These are phyloP conservation scores for Physcia stellaris DNA, from an alignment of 495 filamentous ascomycete genomes.

Conservation along the genomic window DNA sequence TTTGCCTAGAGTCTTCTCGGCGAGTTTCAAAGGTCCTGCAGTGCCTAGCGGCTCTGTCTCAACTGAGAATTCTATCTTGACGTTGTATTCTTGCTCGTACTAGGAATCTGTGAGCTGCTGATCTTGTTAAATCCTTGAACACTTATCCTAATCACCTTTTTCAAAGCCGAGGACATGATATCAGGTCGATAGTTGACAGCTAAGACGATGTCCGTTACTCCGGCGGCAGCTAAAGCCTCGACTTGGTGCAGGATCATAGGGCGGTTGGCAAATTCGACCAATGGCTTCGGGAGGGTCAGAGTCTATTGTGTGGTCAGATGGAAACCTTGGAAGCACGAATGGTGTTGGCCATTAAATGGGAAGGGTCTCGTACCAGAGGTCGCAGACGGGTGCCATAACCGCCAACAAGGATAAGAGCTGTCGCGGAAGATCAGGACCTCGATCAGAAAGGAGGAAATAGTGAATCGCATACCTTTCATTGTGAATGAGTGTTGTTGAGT, in stretches of 20 bases:
- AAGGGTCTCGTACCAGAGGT: conserved; percentile 65
- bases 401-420: conserved; percentile 98
- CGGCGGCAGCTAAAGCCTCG: conserved; percentile 84
- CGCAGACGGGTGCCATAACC: conserved; percentile 97
- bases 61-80: conserved; percentile 93
- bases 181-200: conserved; percentile 98
- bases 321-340: background rate
- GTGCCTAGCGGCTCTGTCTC: conserved; percentile 93
- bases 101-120: conserved; percentile 19
- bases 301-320: conserved; percentile 43
- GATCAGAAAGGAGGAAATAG: background rate
- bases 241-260: conserved; percentile 99
- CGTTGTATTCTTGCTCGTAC: conserved; percentile 84
- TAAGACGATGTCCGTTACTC: conserved; percentile 94
- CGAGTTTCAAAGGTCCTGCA: conserved; percentile 89
- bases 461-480: background rate
- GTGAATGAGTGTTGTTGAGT: too few species aligned
- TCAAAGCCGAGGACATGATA: conserved; percentile 69
- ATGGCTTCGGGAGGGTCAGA: conserved; percentile 88
- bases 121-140: background rate
- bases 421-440: background rate
- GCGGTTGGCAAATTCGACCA: conserved; percentile 96
- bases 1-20: conserved; percentile 85
- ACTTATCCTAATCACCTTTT: conserved; percentile 36
- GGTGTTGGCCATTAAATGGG: conserved; percentile 6